A percentile compares a stretch with the other conserved stretches of the same genome.
These are phyloP conservation scores for Chimonanthus salicifolius DNA, from an alignment of 164 flowering plant genomes.

Conservation along the genomic window DNA sequence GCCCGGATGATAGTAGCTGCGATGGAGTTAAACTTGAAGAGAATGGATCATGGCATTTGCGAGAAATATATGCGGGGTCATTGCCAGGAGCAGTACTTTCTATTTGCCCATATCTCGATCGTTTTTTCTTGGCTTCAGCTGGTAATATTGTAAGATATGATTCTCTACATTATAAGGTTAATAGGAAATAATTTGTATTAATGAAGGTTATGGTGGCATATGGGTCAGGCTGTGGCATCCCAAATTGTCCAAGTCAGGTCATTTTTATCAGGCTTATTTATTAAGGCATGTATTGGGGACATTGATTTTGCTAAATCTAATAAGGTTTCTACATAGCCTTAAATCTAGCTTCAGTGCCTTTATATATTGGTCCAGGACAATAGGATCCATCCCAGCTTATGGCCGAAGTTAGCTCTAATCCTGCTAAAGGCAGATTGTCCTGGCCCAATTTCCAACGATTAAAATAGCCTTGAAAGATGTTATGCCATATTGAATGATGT, in stretches of 20 bases:
- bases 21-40: constrained; percentile 82
- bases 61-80: constrained; percentile 32
- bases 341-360: neutral
- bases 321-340: neutral
- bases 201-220: neutral
- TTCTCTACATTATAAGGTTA: constrained; percentile 1
- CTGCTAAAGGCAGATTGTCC: neutral
- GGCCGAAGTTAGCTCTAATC: neutral
- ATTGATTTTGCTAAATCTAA: neutral
- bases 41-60: constrained; percentile 68
- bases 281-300: neutral
- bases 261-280: neutral
- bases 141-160: constrained; percentile 76
- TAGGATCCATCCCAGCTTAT: neutral
- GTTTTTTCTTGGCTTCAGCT: constrained; percentile 80
- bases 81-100: constrained; percentile 81
- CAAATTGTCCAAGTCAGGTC: neutral
- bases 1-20: constrained; percentile 72
- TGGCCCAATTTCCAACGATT: neutral
- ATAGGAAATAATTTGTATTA: neutral
- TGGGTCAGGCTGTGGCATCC: neutral
- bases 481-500: neutral
- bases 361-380: neutral
- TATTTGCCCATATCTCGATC: constrained; percentile 83
- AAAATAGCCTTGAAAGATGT: no score